These are phyloP conservation scores for Ogataea neopini DNA, from an alignment of 805 yeast species.

Conservation along the genomic window DNA sequence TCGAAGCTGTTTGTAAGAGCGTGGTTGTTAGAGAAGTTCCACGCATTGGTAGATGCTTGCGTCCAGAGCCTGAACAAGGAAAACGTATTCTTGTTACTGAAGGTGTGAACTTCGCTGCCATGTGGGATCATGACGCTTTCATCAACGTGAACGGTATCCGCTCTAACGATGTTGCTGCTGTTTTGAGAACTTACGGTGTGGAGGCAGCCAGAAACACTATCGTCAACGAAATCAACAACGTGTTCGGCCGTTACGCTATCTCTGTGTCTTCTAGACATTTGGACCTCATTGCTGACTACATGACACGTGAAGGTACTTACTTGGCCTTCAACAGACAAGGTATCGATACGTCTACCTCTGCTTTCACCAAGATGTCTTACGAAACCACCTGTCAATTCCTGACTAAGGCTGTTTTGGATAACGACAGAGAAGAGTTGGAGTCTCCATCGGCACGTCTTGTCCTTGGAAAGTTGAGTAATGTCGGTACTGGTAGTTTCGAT, in stretches of 20 bases:
- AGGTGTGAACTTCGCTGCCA: constrained; percentile 95
- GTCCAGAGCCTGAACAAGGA: constrained; percentile 70
- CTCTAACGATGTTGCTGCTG: constrained; percentile 92
- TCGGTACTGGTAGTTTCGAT: constrained; percentile 97
- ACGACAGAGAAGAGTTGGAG: constrained; percentile 83
- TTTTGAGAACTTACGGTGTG: constrained; percentile 90
- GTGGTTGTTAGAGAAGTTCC: constrained; percentile 93
- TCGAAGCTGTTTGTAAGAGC: constrained; percentile 86
- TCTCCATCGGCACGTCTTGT: constrained; percentile 94
- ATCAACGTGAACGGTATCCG: constrained; percentile 85
- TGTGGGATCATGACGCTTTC: constrained; percentile 98
- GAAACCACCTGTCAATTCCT: constrained; percentile 98
- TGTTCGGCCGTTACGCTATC: constrained; percentile 95
- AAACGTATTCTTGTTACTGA: constrained; percentile 86
- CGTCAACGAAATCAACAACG: constrained; percentile 93
- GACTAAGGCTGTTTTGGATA: constrained; percentile 93
- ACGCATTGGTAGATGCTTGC: constrained; percentile 88
- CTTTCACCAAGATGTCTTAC: constrained; percentile 98
- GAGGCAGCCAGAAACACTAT: constrained; percentile 98
- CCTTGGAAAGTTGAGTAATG: constrained; percentile 83
- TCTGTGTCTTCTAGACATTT: constrained; percentile 90
- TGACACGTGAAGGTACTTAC: constrained; percentile 98
- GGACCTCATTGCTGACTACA: constrained; percentile 96
- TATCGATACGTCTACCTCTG: constrained; percentile 91
- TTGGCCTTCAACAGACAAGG: constrained; percentile 98